A percentile compares a stretch with the other conserved stretches of the same genome.
Conservation (phyloP, 1,284 basidiomycete species). For the Leccinum insolens region DNA sequence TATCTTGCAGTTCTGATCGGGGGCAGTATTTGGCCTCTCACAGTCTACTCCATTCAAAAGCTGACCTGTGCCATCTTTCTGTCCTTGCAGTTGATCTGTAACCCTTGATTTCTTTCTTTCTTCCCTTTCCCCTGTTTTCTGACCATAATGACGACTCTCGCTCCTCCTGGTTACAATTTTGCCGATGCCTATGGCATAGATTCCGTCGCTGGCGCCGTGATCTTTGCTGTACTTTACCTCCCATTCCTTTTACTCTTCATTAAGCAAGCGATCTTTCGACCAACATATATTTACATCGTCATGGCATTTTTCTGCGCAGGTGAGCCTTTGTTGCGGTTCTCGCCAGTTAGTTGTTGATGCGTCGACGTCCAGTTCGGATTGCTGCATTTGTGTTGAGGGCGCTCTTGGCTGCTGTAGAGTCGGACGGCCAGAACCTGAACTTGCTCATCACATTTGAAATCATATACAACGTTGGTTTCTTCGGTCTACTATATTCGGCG, state of each 20-base stretch:
- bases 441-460: slow-evolving; percentile 32
- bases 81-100: slow-evolving; percentile 25
- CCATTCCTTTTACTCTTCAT: slow-evolving; percentile 42
- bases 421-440: slow-evolving; percentile 25
- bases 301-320: slow-evolving; percentile 49
- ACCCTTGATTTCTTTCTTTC: background rate
- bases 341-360: slow-evolving; percentile 2
- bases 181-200: slow-evolving; percentile 43
- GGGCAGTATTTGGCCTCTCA: slow-evolving; percentile 17
- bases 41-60: slow-evolving; percentile 20
- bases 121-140: background rate
- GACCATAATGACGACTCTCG: slow-evolving; percentile 22
- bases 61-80: background rate
- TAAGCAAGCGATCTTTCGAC: slow-evolving; percentile 38
- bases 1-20: background rate
- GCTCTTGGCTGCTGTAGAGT: slow-evolving; percentile 28
- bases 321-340: slow-evolving; percentile 31
- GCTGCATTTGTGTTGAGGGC: slow-evolving; percentile 36
- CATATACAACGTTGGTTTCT: slow-evolving; percentile 40
- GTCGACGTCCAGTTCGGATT: slow-evolving; percentile 30
- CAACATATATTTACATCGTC: slow-evolving; percentile 44
- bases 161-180: slow-evolving; percentile 36
- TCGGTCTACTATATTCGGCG: slow-evolving; percentile 37
- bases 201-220: slow-evolving; percentile 45
- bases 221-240: slow-evolving; percentile 49